phyloP scores from a whole-genome alignment of 345 rosid genomes.

The Moricandia moricandioides region DNA sequence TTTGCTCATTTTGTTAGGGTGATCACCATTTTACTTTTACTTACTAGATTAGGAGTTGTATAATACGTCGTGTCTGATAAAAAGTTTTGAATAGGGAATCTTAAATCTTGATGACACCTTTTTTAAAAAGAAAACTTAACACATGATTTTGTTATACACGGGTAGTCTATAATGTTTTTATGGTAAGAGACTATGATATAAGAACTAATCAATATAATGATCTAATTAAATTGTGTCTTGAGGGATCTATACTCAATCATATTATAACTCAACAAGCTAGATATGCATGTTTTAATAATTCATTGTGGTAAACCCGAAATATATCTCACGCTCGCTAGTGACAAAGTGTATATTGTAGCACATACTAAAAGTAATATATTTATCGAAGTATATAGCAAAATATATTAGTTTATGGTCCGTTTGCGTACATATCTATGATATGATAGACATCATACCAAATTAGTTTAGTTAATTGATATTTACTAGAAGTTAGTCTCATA shows the following conservation, averaged over 20 bases:
- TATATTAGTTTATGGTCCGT: no score
- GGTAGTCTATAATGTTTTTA: background rate
- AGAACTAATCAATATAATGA: background rate
- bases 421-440: no score
- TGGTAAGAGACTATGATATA: background rate
- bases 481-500: background rate
- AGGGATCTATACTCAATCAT: background rate
- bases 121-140: background rate
- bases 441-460: no score
- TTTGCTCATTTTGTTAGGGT: background rate
- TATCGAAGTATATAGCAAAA: background rate
- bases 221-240: background rate
- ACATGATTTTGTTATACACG: background rate
- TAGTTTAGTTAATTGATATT: no score
- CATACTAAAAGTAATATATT: background rate
- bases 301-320: no score
- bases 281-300: no score
- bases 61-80: background rate
- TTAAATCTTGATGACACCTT: background rate
- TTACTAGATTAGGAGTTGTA: background rate
- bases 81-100: background rate
- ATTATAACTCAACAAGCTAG: background rate
- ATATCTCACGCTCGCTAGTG: no score
- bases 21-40: background rate
- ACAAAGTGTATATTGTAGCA: no score